Evolutionary conservation across 306 rosid species (phyloP), one percentile per base, ranked within the genome.

Genomic region (Rosa multiflora): DNA sequence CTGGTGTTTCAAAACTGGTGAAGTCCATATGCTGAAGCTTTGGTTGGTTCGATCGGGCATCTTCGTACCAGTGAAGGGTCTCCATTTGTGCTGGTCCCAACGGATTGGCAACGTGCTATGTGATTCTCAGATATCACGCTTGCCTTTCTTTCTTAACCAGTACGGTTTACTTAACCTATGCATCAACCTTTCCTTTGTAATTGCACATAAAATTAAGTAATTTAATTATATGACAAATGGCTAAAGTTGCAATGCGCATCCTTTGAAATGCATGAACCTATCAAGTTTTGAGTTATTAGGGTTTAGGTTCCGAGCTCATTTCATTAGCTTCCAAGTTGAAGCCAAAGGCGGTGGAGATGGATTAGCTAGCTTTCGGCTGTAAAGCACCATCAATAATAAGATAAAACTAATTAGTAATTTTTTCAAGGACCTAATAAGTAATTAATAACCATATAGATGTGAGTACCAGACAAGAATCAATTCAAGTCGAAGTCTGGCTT

Each of bases 21-120:
- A 12, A 23, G 29, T 67, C 87, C 91, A 88, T 87, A 86, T 87
- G 88, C 82, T 62, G 70, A 79, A 73, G 87, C 83, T 79, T 44
- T 83, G 81, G 90, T 92, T 87, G 90, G 92, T 85, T 70, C 48
- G 15, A 23, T 29, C 56, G 21, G 67, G 93, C 80, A 87, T 92
- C 86, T 87, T 83, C 87, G 90, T 76, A 88, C 89, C 14, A 9
- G n/a, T 49, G 39, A 74, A 59, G 35, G 12, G 72, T 67, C 69
- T n/a, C 66, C 26, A 35, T 44, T 53, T 35, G 79, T 51, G 82
- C 69, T 88, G 94, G 91, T 84, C 91, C 90, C 90, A 48, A 78
- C 83, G n/a, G 73, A 72, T 74, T 64, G 56, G 67, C 59, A 76
- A 76, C 84, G 79, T 81, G 84, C 29, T 42, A 1, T 84, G 86